A percentile compares a stretch with the other conserved stretches of the same genome.
Evolutionary conservation across 2,329 filamentous ascomycete genomes (phyloP).

Genomic region (Xylaria sp.): DNA sequence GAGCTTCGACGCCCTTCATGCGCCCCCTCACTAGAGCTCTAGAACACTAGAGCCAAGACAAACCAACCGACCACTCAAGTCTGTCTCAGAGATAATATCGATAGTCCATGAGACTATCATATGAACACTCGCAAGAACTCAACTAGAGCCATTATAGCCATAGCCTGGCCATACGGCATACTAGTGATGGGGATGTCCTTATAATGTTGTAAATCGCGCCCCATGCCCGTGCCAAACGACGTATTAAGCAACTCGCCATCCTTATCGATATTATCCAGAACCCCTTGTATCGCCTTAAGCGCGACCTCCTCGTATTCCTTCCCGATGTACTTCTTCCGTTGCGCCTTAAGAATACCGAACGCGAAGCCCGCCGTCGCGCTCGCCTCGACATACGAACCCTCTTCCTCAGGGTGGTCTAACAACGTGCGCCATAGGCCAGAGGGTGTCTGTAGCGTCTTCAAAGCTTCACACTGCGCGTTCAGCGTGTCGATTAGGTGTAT

Average conservation of each 20-base stretch:
- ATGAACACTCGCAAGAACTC: slow-evolving; percentile 73
- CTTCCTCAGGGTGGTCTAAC: slow-evolving; percentile 70
- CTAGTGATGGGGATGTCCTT: slow-evolving; percentile 79
- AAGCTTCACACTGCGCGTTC: slow-evolving; percentile 73
- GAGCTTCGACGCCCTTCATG: neutral
- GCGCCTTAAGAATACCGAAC: slow-evolving; percentile 80
- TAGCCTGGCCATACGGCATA: slow-evolving; percentile 87
- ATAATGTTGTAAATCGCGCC: slow-evolving; percentile 77
- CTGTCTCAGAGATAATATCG: neutral
- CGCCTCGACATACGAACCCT: slow-evolving; percentile 79
- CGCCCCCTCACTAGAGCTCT: neutral
- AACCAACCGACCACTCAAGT: neutral
- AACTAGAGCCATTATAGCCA: slow-evolving; percentile 84
- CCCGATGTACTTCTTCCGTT: slow-evolving; percentile 74
- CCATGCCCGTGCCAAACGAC: slow-evolving; percentile 84
- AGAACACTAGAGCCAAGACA: neutral
- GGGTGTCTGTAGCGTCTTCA: slow-evolving; percentile 67
- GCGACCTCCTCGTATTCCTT: slow-evolving; percentile 69
- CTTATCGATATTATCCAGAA: slow-evolving; percentile 71
- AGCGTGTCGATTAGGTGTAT: slow-evolving; percentile 69
- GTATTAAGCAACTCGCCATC: slow-evolving; percentile 78
- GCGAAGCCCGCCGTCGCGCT: slow-evolving; percentile 84
- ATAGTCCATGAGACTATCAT: slow-evolving; percentile 31
- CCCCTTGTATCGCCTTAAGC: slow-evolving; percentile 72
- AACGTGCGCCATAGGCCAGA: slow-evolving; percentile 80